Evolutionary conservation across 768 basidiomycete species (phyloP), one percentile per base, ranked within the genome.

Genomic region (Pisolithus microcarpus): DNA sequence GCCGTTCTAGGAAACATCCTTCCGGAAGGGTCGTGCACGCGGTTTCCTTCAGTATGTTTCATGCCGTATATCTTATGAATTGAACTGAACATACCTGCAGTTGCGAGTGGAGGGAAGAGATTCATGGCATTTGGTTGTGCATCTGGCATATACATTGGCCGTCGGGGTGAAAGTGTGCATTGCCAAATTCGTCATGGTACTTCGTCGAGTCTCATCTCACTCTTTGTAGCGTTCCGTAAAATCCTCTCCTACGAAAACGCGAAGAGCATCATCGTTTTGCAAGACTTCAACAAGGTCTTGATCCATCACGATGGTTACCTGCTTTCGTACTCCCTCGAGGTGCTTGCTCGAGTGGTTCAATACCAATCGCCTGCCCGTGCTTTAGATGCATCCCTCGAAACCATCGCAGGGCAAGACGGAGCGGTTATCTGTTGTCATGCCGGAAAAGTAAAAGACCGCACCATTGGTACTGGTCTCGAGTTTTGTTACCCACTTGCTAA

Each of bases 81-180:
- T 21, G 21, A 37, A 31, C 11, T 34, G 34, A 9, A 21, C 19
- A 7, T 18, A 38, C 50, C 37, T 38, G 44, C 57, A 86, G 84
- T 57, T 49, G 56, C 62, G 31, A 72, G 70, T 28, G 74, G 72
- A 0, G 75, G 74, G 7, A 77, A 75, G 56, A 74, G 70, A 46
- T 85, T 80, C 50, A 62, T 91, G 52, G 85, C 76, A 10, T 78
- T 85, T 1, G 82, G 79, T 11, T 85, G 84, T 54, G 67, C 75
- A 10, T 68, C 75, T n/a, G 90, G 90, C 3, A 72, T 91, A n/a
- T 89, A 80, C 59, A 76, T 81, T 34, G 79, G 80, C 2, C 69
- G 69, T 15, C 74, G 73, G 38, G 79, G 80, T 21, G 71, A 77
- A 50, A 74, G 86, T 87, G 52, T 57, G 77, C 55, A 37, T 47